These are phyloP conservation scores for Tripidium arundinaceum DNA, from an alignment of 202 grass and related monocot species.

Conservation along the genomic window DNA sequence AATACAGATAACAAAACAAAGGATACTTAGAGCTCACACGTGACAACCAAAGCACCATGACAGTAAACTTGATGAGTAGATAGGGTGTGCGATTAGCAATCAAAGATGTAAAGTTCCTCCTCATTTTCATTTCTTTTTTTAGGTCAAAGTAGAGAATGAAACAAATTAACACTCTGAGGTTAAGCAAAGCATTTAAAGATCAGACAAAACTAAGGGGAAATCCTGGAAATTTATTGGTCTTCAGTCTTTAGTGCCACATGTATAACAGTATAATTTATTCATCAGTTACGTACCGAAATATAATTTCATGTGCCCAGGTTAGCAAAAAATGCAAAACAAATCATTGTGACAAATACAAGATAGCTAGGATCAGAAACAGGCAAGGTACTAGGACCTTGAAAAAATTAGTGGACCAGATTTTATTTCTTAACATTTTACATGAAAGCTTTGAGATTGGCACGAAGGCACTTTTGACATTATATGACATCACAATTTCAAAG, in stretches of 20 bases:
- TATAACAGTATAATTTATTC: neutral
- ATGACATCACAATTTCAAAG: neutral
- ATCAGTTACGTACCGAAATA: neutral
- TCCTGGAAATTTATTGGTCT: neutral
- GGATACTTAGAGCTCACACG: neutral
- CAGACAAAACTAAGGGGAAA: neutral
- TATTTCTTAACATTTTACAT: neutral
- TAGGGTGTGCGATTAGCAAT: too few relatives aligned
- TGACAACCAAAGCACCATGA: neutral
- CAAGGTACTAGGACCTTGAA: neutral
- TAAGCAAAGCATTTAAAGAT: neutral
- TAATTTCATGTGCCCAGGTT: neutral
- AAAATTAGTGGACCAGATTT: neutral
- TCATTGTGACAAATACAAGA: too few relatives aligned
- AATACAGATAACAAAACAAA: slow-evolving; percentile 28
- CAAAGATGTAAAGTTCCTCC: neutral
- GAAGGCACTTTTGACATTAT: slow-evolving; percentile 5
- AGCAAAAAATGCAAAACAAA: slow-evolving; percentile 4
- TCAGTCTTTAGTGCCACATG: neutral
- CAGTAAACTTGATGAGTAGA: neutral
- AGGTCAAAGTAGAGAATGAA: neutral
- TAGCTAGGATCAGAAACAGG: neutral
- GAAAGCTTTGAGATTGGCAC: slow-evolving; percentile 2
- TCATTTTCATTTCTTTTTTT: neutral
- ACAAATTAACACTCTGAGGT: neutral